A percentile compares a stretch with the other conserved stretches of the same genome.
Conservation (phyloP, 768 basidiomycete species). For the Tylopilus felleus region DNA sequence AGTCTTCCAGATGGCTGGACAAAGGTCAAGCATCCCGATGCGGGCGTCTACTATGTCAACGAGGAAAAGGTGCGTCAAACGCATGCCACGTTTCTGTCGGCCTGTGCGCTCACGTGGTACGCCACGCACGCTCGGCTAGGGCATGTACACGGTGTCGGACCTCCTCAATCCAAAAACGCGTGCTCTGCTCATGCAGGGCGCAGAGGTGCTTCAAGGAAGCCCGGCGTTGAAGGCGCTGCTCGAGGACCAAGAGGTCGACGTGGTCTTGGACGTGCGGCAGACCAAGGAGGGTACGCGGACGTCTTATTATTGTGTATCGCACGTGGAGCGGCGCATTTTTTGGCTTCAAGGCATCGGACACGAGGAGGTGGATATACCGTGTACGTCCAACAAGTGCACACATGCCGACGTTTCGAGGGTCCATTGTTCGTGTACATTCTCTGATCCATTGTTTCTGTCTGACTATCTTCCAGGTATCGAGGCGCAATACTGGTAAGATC, state of each 20-base stretch:
- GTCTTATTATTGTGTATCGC: conserved; percentile 29
- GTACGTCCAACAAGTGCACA: conserved; percentile 21
- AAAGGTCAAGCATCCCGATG: conserved; percentile 31
- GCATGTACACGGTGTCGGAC: conserved; percentile 13
- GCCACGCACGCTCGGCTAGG: neutral
- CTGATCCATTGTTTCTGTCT: neutral
- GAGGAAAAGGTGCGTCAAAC: conserved; percentile 27
- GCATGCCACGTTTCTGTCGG: neutral
- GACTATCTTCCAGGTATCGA: conserved; percentile 21
- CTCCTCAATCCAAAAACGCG: conserved; percentile 2
- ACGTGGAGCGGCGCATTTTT: conserved; percentile 26
- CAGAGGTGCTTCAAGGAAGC: conserved; percentile 5
- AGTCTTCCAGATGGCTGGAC: conserved; percentile 27
- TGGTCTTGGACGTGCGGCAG: conserved; percentile 18
- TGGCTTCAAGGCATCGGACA: conserved; percentile 27
- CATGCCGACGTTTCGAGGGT: conserved; percentile 6
- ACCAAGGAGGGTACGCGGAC: neutral
- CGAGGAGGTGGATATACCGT: conserved; percentile 17
- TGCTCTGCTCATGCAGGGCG: conserved; percentile 12
- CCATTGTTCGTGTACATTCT: conserved; percentile 21
- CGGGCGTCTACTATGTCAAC: conserved; percentile 32
- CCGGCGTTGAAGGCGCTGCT: conserved; percentile 1
- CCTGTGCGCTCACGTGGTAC: neutral
- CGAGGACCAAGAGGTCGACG: conserved; percentile 8
- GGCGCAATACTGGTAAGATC: conserved; percentile 29